These are phyloP conservation scores for Sporothrix pallida DNA, from an alignment of 2,329 filamentous ascomycete species.

Conservation along the genomic window DNA sequence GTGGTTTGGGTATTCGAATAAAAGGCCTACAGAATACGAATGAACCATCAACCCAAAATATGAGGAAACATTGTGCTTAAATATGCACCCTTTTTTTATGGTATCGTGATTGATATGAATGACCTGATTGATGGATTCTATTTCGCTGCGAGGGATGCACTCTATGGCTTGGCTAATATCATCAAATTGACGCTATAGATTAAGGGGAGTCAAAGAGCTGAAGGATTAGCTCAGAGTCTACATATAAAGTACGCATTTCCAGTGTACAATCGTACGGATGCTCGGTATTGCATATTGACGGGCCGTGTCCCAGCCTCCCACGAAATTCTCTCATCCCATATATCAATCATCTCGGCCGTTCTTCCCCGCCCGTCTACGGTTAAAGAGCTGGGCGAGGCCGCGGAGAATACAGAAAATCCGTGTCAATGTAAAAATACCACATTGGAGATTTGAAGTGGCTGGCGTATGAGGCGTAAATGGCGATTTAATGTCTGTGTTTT, in stretches of 20 bases:
- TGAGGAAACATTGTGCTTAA: no score
- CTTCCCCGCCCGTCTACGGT: not conserved
- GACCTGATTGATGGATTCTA: no score
- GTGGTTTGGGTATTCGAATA: not conserved
- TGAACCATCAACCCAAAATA: no score
- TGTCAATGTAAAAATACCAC: not conserved
- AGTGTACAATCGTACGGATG: not conserved
- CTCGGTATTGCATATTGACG: slow-evolving; percentile 16
- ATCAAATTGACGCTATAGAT: not conserved
- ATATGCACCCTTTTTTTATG: no score
- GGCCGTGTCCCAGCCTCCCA: not conserved
- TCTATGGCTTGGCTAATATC: no score
- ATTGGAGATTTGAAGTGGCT: not conserved
- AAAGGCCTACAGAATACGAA: no score
- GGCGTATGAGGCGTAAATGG: not conserved
- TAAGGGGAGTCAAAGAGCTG: not conserved
- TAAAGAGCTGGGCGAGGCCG: not conserved
- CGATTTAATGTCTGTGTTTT: not conserved
- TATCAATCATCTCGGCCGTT: not conserved
- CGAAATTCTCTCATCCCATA: not conserved
- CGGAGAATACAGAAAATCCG: not conserved
- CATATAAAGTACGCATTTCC: not conserved
- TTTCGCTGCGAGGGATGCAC: no score
- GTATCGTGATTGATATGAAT: no score
- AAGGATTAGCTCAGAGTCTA: not conserved